Conservation (phyloP, 164 flowering plant genomes). For the Vitis riparia region DNA sequence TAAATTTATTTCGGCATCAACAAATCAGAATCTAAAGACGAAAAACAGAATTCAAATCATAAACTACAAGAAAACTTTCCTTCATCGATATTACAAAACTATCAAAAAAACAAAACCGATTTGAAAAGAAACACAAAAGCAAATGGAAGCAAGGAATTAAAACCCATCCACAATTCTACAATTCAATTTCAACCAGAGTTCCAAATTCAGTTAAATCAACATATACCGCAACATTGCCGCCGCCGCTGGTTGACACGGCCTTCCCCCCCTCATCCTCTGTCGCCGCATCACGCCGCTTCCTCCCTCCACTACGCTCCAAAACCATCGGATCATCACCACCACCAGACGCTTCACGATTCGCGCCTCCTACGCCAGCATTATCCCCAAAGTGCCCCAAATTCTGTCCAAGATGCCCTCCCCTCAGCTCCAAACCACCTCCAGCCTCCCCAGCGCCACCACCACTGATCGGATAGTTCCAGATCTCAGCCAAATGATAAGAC, state of each 20-base stretch:
- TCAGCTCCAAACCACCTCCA: constrained; percentile 28
- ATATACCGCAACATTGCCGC: constrained; percentile 35
- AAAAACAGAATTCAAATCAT: too few relatives aligned
- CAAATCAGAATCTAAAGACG: too few relatives aligned
- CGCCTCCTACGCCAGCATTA: not conserved
- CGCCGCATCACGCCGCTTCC: constrained; percentile 33
- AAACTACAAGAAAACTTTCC: too few relatives aligned
- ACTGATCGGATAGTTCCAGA: constrained; percentile 49
- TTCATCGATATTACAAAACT: too few relatives aligned
- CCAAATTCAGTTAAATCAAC: not conserved
- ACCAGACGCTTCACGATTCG: constrained; percentile 1
- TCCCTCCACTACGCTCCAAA: constrained; percentile 20
- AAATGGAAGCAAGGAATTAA: not conserved
- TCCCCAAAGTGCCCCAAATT: constrained; percentile 28
- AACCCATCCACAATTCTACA: not conserved
- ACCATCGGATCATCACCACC: constrained; percentile 12
- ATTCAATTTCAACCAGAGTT: not conserved
- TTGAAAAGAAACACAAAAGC: not conserved
- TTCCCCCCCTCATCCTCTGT: constrained; percentile 38
- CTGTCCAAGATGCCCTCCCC: constrained; percentile 25
- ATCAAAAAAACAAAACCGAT: too few relatives aligned
- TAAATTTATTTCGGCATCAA: too few relatives aligned
- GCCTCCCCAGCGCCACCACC: constrained; percentile 19
- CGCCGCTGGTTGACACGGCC: constrained; percentile 34
- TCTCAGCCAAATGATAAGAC: constrained; percentile 44